phyloP scores from a whole-genome alignment of 2,329 filamentous ascomycete genomes.

The Aspergillus fumigatiaffinis region DNA sequence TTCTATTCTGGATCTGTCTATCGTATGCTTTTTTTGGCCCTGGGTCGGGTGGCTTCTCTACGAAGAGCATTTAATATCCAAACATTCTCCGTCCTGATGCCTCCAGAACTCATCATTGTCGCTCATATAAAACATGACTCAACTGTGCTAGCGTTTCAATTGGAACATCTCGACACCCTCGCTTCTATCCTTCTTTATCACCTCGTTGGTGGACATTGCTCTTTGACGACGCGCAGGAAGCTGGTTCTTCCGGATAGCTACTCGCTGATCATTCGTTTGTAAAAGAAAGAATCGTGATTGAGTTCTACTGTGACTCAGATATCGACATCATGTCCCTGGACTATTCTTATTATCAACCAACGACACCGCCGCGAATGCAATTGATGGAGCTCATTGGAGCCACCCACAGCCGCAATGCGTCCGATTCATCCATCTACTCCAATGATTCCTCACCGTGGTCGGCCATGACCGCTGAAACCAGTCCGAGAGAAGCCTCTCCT shows the following conservation, averaged over 20 bases:
- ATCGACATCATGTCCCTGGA: constrained; percentile 38
- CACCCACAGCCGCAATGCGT: constrained; percentile 59
- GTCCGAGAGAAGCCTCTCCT: constrained; percentile 63
- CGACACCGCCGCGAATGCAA: constrained; percentile 40
- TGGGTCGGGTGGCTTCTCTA: constrained; percentile 14
- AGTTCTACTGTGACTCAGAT: not conserved
- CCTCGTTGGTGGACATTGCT: constrained; percentile 8
- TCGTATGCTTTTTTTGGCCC: constrained; percentile 26
- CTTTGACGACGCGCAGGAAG: constrained; percentile 19
- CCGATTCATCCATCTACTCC: constrained; percentile 63
- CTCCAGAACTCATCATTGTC: constrained; percentile 8
- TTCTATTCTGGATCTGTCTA: constrained; percentile 25
- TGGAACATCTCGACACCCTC: constrained; percentile 13
- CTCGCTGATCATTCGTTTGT: not conserved
- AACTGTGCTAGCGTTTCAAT: constrained; percentile 15
- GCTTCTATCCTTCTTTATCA: constrained; percentile 13
- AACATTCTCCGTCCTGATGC: constrained; percentile 25
- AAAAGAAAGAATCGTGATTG: not conserved
- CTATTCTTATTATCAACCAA: constrained; percentile 42
- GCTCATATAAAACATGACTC: constrained; percentile 19
- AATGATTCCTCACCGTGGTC: constrained; percentile 67
- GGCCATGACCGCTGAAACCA: constrained; percentile 63
- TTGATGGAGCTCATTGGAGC: constrained; percentile 31
- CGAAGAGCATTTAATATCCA: constrained; percentile 40
- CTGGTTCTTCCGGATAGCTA: constrained; percentile 18